Percentiles rank a stretch among this genome's conserved stretches.
Evolutionary conservation across 495 filamentous ascomycete genomes (phyloP).

Genomic region (Podospora anserina): DNA sequence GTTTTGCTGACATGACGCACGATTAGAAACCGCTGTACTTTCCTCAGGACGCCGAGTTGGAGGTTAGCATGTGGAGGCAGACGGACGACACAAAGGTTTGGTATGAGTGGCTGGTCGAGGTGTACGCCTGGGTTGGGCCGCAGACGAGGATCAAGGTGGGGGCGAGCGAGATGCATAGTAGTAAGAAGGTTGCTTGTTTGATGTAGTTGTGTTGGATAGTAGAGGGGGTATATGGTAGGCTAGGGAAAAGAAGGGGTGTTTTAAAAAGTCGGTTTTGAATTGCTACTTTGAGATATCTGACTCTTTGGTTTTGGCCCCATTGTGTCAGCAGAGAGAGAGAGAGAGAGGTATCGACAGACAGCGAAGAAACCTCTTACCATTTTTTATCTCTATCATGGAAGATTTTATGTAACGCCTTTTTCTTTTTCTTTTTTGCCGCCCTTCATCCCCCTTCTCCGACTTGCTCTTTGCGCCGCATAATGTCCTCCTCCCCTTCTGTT

Average conservation of each 20-base stretch:
- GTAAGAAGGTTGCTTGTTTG: conserved; percentile 84
- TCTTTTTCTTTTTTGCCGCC: no score
- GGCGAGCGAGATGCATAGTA: conserved; percentile 80
- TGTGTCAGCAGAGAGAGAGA: neutral
- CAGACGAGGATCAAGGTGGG: conserved; percentile 69
- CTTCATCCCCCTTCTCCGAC: neutral
- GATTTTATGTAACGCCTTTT: no score
- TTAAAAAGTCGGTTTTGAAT: no score
- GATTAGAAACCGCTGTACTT: conserved; percentile 78
- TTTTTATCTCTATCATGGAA: neutral
- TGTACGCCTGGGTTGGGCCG: conserved; percentile 60
- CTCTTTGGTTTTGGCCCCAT: neutral
- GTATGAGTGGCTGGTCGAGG: conserved; percentile 98
- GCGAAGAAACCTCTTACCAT: neutral
- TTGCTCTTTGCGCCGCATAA: no score
- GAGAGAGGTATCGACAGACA: no score
- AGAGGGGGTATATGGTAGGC: neutral
- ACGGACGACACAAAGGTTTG: conserved; percentile 95
- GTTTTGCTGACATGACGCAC: neutral
- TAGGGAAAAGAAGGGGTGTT: neutral
- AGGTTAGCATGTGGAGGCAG: conserved; percentile 89
- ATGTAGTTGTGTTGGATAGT: conserved; percentile 56
- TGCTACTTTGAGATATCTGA: neutral
- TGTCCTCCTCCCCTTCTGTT: no score
- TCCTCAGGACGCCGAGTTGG: conserved; percentile 77